Percentiles rank a stretch among this genome's conserved stretches.
Conservation (phyloP, 768 basidiomycete genomes). For the Boletus rufocinnamomeus region DNA sequence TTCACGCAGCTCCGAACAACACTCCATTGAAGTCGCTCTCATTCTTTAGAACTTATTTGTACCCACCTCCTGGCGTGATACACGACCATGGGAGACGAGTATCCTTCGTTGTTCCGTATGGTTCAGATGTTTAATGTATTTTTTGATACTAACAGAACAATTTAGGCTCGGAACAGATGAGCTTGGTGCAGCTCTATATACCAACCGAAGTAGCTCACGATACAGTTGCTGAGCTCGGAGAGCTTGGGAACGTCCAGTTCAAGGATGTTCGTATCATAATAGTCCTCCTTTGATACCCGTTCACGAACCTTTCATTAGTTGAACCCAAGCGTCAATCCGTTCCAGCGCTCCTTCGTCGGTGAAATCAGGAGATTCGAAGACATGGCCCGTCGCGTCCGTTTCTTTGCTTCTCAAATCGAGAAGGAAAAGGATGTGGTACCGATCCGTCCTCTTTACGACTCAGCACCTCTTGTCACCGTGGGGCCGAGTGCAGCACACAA, state of each 20-base stretch:
- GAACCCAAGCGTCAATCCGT: conserved; percentile 93
- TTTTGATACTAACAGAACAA: conserved; percentile 8
- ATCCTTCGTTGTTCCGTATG: conserved; percentile 81
- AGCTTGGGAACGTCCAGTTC: conserved; percentile 94
- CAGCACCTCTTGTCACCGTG: conserved; percentile 81
- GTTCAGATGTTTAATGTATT: background rate
- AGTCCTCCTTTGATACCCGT: background rate
- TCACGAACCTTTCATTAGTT: conserved; percentile 51
- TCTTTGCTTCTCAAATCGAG: conserved; percentile 83
- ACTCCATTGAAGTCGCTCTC: background rate
- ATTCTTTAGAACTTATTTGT: background rate
- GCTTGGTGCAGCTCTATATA: conserved; percentile 94
- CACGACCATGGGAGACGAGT: conserved; percentile 67
- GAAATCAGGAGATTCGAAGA: conserved; percentile 96
- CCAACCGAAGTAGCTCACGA: conserved; percentile 98
- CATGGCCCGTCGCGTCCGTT: conserved; percentile 91
- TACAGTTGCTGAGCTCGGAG: conserved; percentile 92
- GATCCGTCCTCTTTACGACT: conserved; percentile 84
- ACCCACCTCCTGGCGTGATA: conserved; percentile 3
- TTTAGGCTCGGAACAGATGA: conserved; percentile 95
- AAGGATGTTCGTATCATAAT: conserved; percentile 74
- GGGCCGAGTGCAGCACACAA: conserved; percentile 93
- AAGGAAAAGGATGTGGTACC: conserved; percentile 83
- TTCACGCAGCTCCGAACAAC: background rate
- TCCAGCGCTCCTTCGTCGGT: conserved; percentile 97